Evolutionary conservation across 108 stramenopile genomes (phyloP), one percentile per base, ranked within the genome.

Genomic region (Poteriospumella lacustris): DNA sequence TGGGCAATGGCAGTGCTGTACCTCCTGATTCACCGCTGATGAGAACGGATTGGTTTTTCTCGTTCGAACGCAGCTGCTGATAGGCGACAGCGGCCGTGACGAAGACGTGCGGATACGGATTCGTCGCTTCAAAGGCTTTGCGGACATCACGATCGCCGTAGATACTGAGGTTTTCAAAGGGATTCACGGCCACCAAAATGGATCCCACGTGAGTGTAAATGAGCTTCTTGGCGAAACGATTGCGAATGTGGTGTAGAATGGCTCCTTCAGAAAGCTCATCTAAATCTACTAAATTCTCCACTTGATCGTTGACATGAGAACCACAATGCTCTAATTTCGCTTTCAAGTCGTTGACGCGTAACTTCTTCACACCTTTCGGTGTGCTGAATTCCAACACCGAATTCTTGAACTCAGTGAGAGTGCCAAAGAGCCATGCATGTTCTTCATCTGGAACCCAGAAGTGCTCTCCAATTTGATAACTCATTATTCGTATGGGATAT

Each of bases 151-250:
- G n/a, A 12, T 73, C 70, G 5, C 29, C 44, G 69, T 84, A 84
- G 39, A 84, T 80, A 34, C 75, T 68, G 42, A 84, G 81, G 26
- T 39, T 33, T 76, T 84, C 78, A 78, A 84, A 84, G 1, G 83
- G 83, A 39, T 84, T 84, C 39, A 84, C 81, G 5, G 83, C 81
- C 42, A 84, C 88, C 58, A 90, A 68, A 68, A 90, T 90, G 2
- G 85, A 79, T 33, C 89, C 89, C 29, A 89, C 88, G 40, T 59
- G 72, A 0, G 90, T 89, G 80, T 90, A 90, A 76, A 89, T 89
- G 41, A 44, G 19, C 28, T 79, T 62, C 60, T 28, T 79, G 29
- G 47, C 39, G 78, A 78, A 86, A 1, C 85, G 77, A 42, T 79
- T 58, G 24, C 81, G 68, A 2, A 84, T 75, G 60, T 79, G 78